These are phyloP conservation scores for Leccinum pellstonianum DNA, from an alignment of 768 basidiomycete species.

Conservation along the genomic window DNA sequence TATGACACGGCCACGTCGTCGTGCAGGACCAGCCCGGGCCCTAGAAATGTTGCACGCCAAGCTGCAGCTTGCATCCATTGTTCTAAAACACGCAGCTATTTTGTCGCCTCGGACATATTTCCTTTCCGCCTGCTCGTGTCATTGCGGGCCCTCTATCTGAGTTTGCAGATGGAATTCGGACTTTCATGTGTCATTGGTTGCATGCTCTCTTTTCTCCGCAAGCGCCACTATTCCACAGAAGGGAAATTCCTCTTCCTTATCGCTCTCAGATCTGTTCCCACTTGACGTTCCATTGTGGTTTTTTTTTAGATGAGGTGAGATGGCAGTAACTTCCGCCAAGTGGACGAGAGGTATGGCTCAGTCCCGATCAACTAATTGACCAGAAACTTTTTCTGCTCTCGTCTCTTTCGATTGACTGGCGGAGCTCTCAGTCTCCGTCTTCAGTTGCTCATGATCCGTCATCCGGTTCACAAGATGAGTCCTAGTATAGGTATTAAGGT, in stretches of 20 bases:
- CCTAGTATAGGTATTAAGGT: constrained; percentile 11
- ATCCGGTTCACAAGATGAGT: constrained; percentile 14
- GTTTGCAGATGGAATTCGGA: constrained; percentile 32
- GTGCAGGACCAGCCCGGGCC: constrained; percentile 4
- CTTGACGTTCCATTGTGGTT: constrained; percentile 16
- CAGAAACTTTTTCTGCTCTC: constrained; percentile 20
- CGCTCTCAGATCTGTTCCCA: constrained; percentile 18
- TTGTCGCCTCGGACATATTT: constrained; percentile 8
- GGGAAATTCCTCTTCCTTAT: constrained; percentile 20
- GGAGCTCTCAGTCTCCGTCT: constrained; percentile 20
- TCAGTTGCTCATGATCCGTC: constrained; percentile 12
- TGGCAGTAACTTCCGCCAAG: constrained; percentile 14
- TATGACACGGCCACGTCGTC: constrained; percentile 12
- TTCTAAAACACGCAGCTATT: constrained; percentile 11
- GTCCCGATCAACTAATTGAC: constrained; percentile 14
- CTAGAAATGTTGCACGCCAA: constrained; percentile 9
- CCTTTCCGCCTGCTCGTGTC: constrained; percentile 9
- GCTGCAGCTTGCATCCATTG: constrained; percentile 8
- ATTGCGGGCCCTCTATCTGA: constrained; percentile 24
- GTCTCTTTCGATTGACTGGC: constrained; percentile 9
- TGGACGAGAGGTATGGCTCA: constrained; percentile 12
- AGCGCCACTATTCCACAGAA: constrained; percentile 20
- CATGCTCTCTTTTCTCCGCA: constrained; percentile 26
- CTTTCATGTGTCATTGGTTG: constrained; percentile 32
- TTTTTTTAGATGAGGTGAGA: constrained; percentile 16